These are phyloP conservation scores for Paratinospora sagittata DNA, from an alignment of 164 flowering plant species.

Conservation along the genomic window DNA sequence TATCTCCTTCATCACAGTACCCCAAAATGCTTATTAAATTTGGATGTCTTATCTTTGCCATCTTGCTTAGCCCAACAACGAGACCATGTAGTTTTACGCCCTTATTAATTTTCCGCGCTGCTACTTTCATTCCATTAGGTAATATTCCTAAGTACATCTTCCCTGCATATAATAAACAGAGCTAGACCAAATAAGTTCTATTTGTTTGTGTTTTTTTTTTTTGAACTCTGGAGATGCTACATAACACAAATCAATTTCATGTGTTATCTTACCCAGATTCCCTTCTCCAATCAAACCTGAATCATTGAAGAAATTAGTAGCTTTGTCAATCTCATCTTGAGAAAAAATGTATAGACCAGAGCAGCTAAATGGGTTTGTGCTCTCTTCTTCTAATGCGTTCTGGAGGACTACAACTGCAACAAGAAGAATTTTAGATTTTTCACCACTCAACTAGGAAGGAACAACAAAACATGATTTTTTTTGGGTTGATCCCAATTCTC, in stretches of 20 bases:
- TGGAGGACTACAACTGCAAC: conserved; percentile 14
- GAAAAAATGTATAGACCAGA: conserved; percentile 24
- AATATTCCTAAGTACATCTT: conserved; percentile 19
- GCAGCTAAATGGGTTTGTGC: conserved; percentile 3
- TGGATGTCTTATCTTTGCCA: conserved; percentile 25
- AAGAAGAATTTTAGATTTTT: not conserved
- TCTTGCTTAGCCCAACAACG: conserved; percentile 9
- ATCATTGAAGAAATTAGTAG: conserved; percentile 16
- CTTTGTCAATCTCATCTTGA: conserved; percentile 16
- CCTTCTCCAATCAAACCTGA: conserved; percentile 25
- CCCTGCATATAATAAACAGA: conserved; percentile 10
- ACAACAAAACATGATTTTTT: too few species aligned
- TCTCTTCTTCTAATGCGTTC: conserved; percentile 17
- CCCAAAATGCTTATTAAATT: conserved; percentile 22
- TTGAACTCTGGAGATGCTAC: too few species aligned
- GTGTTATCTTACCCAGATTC: conserved; percentile 12
- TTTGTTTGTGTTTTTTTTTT: too few species aligned
- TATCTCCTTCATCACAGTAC: conserved; percentile 19
- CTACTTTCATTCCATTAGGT: conserved; percentile 28
- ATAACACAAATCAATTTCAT: not conserved
- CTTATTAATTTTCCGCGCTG: conserved; percentile 15
- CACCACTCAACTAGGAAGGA: not conserved
- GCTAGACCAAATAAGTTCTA: too few species aligned
- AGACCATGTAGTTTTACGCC: conserved; percentile 15
- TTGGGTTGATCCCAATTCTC: not conserved